These are phyloP conservation scores for Komagataella kurtzmanii DNA, from an alignment of 805 yeast species.

Conservation along the genomic window DNA sequence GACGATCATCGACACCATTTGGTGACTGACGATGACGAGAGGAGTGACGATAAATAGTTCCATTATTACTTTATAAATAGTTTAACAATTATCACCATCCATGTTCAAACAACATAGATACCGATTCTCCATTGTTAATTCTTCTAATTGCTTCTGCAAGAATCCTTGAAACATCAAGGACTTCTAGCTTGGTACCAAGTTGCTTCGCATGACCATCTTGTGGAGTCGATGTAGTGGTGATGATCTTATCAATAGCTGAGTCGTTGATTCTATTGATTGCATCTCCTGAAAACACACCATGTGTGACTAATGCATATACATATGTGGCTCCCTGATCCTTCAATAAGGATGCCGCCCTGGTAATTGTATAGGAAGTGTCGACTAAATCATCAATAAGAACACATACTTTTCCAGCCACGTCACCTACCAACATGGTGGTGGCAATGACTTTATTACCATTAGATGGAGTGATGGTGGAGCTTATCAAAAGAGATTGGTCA, in stretches of 20 bases:
- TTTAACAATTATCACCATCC: conserved; percentile 29
- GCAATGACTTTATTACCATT: conserved; percentile 30
- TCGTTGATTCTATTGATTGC: conserved; percentile 60
- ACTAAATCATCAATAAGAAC: conserved; percentile 88
- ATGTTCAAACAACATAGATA: conserved; percentile 84
- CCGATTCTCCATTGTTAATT: conserved; percentile 94
- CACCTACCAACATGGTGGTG: conserved; percentile 93
- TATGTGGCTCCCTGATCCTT: conserved; percentile 87
- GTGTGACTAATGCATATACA: conserved; percentile 83
- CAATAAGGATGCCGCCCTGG: conserved; percentile 81
- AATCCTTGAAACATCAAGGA: conserved; percentile 76
- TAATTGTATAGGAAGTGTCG: conserved; percentile 86
- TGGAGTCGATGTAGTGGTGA: conserved; percentile 87
- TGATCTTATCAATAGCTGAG: conserved; percentile 67
- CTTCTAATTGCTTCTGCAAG: conserved; percentile 93
- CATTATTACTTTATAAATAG: background rate
- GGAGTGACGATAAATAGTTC: background rate
- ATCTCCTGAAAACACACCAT: conserved; percentile 87
- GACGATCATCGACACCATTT: conserved; percentile 50
- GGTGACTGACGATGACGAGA: conserved; percentile 50
- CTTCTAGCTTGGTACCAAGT: conserved; percentile 54
- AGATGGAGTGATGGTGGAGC: background rate
- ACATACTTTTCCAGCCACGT: conserved; percentile 75
- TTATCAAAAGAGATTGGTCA: conserved; percentile 5
- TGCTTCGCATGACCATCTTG: conserved; percentile 46